Evolutionary conservation across 768 basidiomycete genomes (phyloP).

Genomic region (Russula olivacea): DNA sequence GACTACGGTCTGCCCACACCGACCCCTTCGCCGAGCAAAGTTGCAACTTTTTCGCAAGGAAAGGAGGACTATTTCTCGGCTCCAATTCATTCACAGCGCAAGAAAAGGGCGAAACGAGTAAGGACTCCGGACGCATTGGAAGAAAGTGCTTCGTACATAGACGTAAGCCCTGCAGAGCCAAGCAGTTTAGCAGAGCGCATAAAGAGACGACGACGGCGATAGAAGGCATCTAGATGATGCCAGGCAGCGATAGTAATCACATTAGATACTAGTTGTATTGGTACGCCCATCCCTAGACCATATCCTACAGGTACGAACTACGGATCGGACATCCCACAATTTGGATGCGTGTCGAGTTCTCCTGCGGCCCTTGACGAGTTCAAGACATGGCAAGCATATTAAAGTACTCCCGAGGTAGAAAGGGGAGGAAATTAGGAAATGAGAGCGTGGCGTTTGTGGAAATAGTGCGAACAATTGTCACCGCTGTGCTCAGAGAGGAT

Average conservation of each 20-base stretch:
- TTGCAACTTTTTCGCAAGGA: not conserved
- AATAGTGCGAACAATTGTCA: too few species aligned
- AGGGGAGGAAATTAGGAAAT: too few species aligned
- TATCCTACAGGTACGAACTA: too few species aligned
- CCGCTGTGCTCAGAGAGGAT: too few species aligned
- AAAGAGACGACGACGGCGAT: conserved; percentile 15
- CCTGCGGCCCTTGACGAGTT: too few species aligned
- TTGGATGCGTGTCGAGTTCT: too few species aligned
- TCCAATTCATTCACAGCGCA: conserved; percentile 1
- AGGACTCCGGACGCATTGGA: not conserved
- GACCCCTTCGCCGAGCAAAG: conserved; percentile 19
- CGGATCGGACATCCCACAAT: too few species aligned
- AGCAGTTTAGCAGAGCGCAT: conserved; percentile 15
- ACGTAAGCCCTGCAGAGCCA: not conserved
- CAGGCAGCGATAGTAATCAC: not conserved
- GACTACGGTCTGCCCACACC: conserved; percentile 43
- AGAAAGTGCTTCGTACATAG: not conserved
- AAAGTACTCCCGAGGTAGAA: too few species aligned
- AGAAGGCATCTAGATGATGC: too few species aligned
- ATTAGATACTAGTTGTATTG: not conserved
- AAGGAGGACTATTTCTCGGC: conserved; percentile 1
- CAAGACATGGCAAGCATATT: too few species aligned
- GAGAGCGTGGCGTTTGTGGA: too few species aligned
- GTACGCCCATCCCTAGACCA: too few species aligned
- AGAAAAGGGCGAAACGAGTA: not conserved